These are phyloP conservation scores for Nepenthes gracilis DNA, from an alignment of 148 eudicot genomes.

Conservation along the genomic window DNA sequence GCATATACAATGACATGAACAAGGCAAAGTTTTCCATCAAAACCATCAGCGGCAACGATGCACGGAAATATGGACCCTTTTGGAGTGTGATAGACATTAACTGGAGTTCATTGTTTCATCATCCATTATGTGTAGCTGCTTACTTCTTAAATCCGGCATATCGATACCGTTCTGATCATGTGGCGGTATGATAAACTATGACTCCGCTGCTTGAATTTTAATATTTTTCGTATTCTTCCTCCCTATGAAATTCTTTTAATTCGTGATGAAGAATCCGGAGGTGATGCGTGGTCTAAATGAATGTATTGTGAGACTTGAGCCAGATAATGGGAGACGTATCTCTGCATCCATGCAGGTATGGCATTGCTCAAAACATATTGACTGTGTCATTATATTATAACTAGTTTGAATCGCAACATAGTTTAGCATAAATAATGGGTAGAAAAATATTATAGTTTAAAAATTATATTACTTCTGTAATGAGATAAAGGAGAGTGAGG, in stretches of 20 bases:
- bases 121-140: constrained; percentile 80
- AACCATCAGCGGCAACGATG: constrained; percentile 59
- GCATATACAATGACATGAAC: constrained; percentile 65
- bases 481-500: too few species aligned
- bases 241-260: constrained; percentile 10
- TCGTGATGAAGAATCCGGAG: constrained; percentile 55
- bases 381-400: too few species aligned
- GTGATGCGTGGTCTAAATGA: constrained; percentile 86
- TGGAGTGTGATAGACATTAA: constrained; percentile 79
- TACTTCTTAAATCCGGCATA: constrained; percentile 81
- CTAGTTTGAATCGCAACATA: too few species aligned
- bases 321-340: constrained; percentile 60
- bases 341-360: constrained; percentile 87
- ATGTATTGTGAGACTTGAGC: constrained; percentile 75
- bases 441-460: too few species aligned
- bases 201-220: background rate
- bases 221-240: background rate
- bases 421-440: too few species aligned
- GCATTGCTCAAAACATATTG: too few species aligned
- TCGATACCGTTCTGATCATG: constrained; percentile 70
- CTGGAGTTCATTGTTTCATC: constrained; percentile 54
- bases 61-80: constrained; percentile 63
- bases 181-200: constrained; percentile 37
- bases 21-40: constrained; percentile 66
- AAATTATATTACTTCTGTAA: too few species aligned